phyloP scores from a whole-genome alignment of 2,329 filamentous ascomycete species.

The Pseudocercospora pini-densiflorae region DNA sequence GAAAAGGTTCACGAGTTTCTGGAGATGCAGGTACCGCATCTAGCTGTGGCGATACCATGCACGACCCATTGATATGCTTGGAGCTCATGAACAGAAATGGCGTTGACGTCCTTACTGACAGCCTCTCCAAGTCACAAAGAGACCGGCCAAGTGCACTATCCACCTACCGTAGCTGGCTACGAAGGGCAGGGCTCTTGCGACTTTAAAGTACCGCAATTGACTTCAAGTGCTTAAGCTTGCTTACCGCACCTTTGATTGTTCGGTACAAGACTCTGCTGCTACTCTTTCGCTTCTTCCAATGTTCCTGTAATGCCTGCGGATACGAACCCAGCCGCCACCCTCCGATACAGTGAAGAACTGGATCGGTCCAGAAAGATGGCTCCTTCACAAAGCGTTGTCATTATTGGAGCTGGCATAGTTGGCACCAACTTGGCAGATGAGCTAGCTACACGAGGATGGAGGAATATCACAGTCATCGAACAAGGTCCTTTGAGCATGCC shows the following conservation, averaged over 20 bases:
- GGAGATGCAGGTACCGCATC: constrained; percentile 3
- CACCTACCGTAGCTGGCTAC: neutral
- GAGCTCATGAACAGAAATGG: constrained; percentile 3
- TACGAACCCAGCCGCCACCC: neutral
- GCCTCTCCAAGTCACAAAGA: neutral
- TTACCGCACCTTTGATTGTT: neutral
- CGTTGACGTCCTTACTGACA: neutral
- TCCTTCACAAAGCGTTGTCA: constrained; percentile 52
- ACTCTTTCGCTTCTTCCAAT: neutral
- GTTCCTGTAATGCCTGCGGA: neutral
- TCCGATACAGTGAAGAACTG: neutral
- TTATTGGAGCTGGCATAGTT: constrained; percentile 68
- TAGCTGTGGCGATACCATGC: neutral
- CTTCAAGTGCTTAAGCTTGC: neutral
- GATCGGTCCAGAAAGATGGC: constrained; percentile 36
- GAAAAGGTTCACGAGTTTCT: constrained; percentile 7
- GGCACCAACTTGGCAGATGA: constrained; percentile 68
- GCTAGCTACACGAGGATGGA: constrained; percentile 66
- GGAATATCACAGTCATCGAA: constrained; percentile 66
- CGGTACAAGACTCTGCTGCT: neutral
- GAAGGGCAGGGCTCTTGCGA: neutral
- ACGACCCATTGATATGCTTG: constrained; percentile 1
- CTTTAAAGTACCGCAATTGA: neutral
- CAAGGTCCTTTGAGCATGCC: constrained; percentile 67
- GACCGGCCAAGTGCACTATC: neutral